phyloP scores from a whole-genome alignment of 1,139 yeast genomes.

The Kurtzmaniella natalensis region DNA sequence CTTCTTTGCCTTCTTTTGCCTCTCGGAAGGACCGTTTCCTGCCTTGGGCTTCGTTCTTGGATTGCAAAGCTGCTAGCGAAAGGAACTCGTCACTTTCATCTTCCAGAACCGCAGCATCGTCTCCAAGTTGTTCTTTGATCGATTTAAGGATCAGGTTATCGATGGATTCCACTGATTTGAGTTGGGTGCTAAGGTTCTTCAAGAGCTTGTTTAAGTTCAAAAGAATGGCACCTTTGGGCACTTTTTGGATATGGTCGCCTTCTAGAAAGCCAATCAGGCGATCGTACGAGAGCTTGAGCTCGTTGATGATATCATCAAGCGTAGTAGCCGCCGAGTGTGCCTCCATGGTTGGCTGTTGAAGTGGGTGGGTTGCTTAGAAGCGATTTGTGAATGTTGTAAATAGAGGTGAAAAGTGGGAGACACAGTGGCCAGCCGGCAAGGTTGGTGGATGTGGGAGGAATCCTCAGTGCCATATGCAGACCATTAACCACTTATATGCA shows the following conservation, averaged over 20 bases:
- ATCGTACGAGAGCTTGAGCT: conserved; percentile 53
- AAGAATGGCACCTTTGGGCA: conserved; percentile 45
- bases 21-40: conserved; percentile 1
- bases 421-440: neutral
- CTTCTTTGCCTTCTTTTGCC: conserved; percentile 9
- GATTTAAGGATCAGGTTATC: conserved; percentile 38
- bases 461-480: too few relatives aligned
- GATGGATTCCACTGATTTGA: conserved; percentile 41
- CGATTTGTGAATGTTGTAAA: neutral
- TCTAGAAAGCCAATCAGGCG: conserved; percentile 55
- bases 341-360: too few relatives aligned
- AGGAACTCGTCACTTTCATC: conserved; percentile 8
- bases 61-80: conserved; percentile 4
- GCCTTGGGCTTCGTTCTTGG: conserved; percentile 6
- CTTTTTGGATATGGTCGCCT: conserved; percentile 49
- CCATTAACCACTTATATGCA: too few relatives aligned
- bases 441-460: too few relatives aligned
- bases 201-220: conserved; percentile 44
- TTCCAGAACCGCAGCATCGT: conserved; percentile 4
- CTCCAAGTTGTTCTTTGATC: conserved; percentile 15
- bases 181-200: conserved; percentile 44
- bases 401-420: neutral
- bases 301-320: conserved; percentile 49
- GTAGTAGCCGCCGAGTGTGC: conserved; percentile 36
- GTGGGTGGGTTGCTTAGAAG: neutral